A percentile compares a stretch with the other conserved stretches of the same genome.
Conservation (phyloP, 192 early-diverging fungal genomes). For the Coemansia sp. region DNA sequence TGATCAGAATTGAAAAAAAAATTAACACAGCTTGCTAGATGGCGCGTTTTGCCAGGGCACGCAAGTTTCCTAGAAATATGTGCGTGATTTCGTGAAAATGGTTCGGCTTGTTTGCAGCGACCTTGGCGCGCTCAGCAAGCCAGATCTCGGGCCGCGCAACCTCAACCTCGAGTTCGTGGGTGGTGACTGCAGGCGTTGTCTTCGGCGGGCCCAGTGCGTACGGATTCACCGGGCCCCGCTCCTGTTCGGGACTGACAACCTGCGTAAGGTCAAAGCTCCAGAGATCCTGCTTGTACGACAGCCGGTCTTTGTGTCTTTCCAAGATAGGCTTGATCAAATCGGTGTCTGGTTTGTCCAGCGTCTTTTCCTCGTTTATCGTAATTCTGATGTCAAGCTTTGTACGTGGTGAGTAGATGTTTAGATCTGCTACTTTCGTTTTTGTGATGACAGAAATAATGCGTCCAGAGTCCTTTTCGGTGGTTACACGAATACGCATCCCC, state of each 20-base stretch:
- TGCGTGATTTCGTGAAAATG: slow-evolving; percentile 70
- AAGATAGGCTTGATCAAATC: slow-evolving; percentile 54
- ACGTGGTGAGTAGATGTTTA: slow-evolving; percentile 84
- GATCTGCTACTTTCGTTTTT: slow-evolving; percentile 77
- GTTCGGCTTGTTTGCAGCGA: slow-evolving; percentile 61
- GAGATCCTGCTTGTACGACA: slow-evolving; percentile 83
- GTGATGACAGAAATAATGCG: slow-evolving; percentile 60
- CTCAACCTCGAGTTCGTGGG: slow-evolving; percentile 88
- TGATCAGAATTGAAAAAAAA: neutral
- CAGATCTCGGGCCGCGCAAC: slow-evolving; percentile 62
- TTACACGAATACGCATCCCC: slow-evolving; percentile 61
- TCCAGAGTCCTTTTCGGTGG: slow-evolving; percentile 63
- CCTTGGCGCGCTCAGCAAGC: slow-evolving; percentile 62
- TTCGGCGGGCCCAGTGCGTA: slow-evolving; percentile 46
- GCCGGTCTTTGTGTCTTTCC: slow-evolving; percentile 83
- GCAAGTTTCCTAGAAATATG: slow-evolving; percentile 77
- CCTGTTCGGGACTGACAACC: slow-evolving; percentile 59
- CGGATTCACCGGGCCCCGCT: slow-evolving; percentile 36
- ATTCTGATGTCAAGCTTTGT: slow-evolving; percentile 84
- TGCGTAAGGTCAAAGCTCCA: slow-evolving; percentile 88
- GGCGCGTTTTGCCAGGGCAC: slow-evolving; percentile 59
- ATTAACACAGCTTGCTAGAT: slow-evolving; percentile 2
- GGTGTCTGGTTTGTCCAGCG: slow-evolving; percentile 37
- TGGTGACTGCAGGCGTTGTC: slow-evolving; percentile 48
- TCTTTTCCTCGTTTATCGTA: slow-evolving; percentile 73